Evolutionary conservation across 257 asterid genomes (phyloP).

Genomic region (Petunia secreta): DNA sequence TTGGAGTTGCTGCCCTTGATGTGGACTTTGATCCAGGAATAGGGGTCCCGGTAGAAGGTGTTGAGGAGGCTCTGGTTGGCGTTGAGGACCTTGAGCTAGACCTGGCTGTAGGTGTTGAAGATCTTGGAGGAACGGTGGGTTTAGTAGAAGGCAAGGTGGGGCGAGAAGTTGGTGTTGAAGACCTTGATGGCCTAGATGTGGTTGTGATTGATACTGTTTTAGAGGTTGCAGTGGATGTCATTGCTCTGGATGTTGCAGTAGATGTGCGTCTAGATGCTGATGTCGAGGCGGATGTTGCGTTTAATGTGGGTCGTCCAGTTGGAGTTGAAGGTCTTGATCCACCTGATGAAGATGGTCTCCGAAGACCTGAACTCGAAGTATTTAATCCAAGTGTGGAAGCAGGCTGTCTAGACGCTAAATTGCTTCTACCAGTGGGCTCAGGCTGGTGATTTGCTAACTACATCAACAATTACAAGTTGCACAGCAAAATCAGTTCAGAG

Average conservation of each 20-base stretch:
- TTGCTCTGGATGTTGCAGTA: conserved; percentile 39
- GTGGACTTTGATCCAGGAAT: conserved; percentile 66
- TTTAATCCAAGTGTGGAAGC: conserved; percentile 66
- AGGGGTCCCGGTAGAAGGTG: conserved; percentile 69
- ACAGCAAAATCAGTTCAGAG: conserved; percentile 31
- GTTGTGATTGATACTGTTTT: conserved; percentile 26
- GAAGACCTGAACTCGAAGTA: conserved; percentile 68
- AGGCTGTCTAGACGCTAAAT: conserved; percentile 60
- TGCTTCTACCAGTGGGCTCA: conserved; percentile 69
- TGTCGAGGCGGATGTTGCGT: conserved; percentile 54
- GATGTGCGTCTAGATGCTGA: conserved; percentile 55
- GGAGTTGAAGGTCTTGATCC: conserved; percentile 95
- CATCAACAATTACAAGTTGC: conserved; percentile 40
- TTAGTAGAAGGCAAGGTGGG: conserved; percentile 56
- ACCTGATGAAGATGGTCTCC: conserved; percentile 88
- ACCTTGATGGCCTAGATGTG: conserved; percentile 58
- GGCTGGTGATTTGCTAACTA: conserved; percentile 85
- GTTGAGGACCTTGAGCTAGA: conserved; percentile 76
- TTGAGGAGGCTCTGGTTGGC: conserved; percentile 69
- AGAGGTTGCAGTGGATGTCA: conserved; percentile 39
- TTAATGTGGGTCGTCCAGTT: conserved; percentile 75
- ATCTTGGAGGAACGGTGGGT: conserved; percentile 69
- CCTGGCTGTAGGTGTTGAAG: conserved; percentile 87
- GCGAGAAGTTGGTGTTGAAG: conserved; percentile 83
- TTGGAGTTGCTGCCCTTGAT: conserved; percentile 79